Evolutionary conservation across 2,329 filamentous ascomycete genomes (phyloP), one percentile per base, ranked within the genome.

Genomic region (Exophiala mesophila): DNA sequence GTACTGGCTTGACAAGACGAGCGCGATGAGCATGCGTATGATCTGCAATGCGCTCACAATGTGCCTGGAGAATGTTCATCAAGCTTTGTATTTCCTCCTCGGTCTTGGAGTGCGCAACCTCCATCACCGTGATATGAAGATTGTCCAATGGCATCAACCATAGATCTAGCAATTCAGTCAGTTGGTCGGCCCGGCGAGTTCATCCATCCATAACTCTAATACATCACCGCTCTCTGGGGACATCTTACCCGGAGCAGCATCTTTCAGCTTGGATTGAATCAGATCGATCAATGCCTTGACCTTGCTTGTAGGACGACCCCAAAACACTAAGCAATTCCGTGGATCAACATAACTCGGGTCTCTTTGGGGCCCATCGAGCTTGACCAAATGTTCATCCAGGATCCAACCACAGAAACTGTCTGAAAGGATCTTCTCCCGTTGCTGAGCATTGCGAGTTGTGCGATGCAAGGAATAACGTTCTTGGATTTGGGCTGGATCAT

Each of bases 51-150:
- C 45, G 29, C 1, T 59, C 56, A 20, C 68, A 66, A 2, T 76
- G 67, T 7, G 73, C 66, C 13, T 46, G 49, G 41, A 94, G 68
- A 6, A 65, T 62, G 2, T 73, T 58, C 29, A 86, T 73, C 8
- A 94, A 68, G 1, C 65, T 60, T 8, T 73, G 71, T 34, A 94
- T 86, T 58, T 90, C 82, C 1, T 72, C 66, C 1, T 77, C 67
- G 0, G 85, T 87, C 37, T 80, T 80, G 17, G 83, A 88, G 62
- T 92, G 88, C n/a, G 83, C 79, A 19, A 95, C 70, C 62, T 97
- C 90, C 2, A 96, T 72, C 1, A 80, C 77, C 0, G 90, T 97
- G 66, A 94, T 78, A 64, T 97, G 90, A 59, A 95, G 81, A 46
- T 77, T 76, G 40, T 83, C 71, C 7, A 73, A 65, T 0, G 89